Evolutionary conservation across 2,329 filamentous ascomycete genomes (phyloP).

Genomic region (Pseudopithomyces chartarum): DNA sequence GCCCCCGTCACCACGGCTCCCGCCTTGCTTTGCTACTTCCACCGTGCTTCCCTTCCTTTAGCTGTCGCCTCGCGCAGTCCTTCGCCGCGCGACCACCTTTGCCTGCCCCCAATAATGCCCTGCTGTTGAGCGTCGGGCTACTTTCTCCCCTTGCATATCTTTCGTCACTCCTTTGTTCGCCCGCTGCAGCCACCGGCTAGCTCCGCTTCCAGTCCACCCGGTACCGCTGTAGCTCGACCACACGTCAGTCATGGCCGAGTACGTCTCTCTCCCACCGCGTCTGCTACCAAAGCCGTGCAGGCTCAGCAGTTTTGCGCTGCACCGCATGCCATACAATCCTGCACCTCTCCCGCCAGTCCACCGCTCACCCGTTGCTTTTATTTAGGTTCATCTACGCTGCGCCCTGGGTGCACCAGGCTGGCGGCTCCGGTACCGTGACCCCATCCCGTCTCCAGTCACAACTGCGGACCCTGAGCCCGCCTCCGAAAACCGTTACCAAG

Average conservation of each 20-base stretch:
- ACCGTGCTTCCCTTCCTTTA: background rate
- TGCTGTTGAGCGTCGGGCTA: slow-evolving; percentile 11
- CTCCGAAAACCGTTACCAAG: slow-evolving; percentile 42
- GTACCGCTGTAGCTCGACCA: slow-evolving; percentile 7
- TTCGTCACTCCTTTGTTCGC: slow-evolving; percentile 43
- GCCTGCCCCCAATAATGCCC: slow-evolving; percentile 17
- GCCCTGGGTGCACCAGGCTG: slow-evolving; percentile 38
- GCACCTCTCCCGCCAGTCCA: background rate
- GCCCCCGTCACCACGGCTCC: slow-evolving; percentile 7
- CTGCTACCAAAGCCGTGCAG: slow-evolving; percentile 7
- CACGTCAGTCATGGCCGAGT: slow-evolving; percentile 32
- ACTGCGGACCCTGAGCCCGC: slow-evolving; percentile 42
- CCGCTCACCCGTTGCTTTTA: slow-evolving; percentile 16
- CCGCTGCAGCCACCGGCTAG: slow-evolving; percentile 11
- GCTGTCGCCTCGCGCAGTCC: background rate
- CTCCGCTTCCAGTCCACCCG: slow-evolving; percentile 9
- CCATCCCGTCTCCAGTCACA: slow-evolving; percentile 36
- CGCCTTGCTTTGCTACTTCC: background rate
- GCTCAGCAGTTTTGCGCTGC: background rate
- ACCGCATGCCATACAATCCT: too few relatives aligned
- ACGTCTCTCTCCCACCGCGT: slow-evolving; percentile 18
- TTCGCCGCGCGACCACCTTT: slow-evolving; percentile 4
- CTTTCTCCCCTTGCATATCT: slow-evolving; percentile 17
- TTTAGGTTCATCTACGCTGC: slow-evolving; percentile 41
- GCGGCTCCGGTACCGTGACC: slow-evolving; percentile 37